These are phyloP conservation scores for Blastocystis sp. DNA, from an alignment of 352 stramenopile species.

Conservation along the genomic window DNA sequence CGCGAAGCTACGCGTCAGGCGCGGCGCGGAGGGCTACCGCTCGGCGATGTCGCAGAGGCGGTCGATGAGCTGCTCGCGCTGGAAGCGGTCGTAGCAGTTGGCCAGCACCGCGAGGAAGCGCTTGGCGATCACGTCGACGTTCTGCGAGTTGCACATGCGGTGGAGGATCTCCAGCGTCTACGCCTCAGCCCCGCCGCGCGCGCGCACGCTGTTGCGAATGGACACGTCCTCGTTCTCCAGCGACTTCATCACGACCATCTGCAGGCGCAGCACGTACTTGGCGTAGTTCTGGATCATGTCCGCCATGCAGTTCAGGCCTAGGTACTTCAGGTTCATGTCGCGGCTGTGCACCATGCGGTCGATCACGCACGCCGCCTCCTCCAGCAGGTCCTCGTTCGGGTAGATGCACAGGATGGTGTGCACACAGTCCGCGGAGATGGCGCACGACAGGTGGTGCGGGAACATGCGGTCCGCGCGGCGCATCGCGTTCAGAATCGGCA, in stretches of 20 bases:
- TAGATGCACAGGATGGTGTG: constrained; percentile 97
- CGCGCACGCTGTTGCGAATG: constrained; percentile 83
- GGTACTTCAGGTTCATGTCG: constrained; percentile 94
- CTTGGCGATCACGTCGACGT: constrained; percentile 88
- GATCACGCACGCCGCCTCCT: constrained; percentile 81
- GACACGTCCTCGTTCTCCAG: constrained; percentile 98
- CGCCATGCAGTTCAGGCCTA: constrained; percentile 94
- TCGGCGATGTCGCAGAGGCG: constrained; percentile 56
- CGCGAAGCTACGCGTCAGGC: constrained; percentile 37
- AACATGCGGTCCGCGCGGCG: constrained; percentile 95
- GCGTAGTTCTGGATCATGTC: constrained; percentile 86
- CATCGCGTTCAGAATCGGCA: constrained; percentile 96
- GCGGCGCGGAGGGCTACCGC: background rate
- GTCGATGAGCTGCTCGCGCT: constrained; percentile 85
- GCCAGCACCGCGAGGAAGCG: constrained; percentile 92
- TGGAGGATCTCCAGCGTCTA: constrained; percentile 61
- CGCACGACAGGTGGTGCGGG: constrained; percentile 91
- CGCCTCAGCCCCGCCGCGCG: constrained; percentile 89
- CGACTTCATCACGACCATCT: constrained; percentile 97
- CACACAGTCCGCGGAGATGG: constrained; percentile 98
- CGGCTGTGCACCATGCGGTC: constrained; percentile 88
- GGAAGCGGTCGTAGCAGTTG: constrained; percentile 90
- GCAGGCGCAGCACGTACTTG: constrained; percentile 41
- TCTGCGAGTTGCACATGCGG: constrained; percentile 68
- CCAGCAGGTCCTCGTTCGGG: constrained; percentile 81